Evolutionary conservation across 805 yeast genomes (phyloP), one percentile per base, ranked within the genome.

Genomic region (Cyberlindnera suaveolens): DNA sequence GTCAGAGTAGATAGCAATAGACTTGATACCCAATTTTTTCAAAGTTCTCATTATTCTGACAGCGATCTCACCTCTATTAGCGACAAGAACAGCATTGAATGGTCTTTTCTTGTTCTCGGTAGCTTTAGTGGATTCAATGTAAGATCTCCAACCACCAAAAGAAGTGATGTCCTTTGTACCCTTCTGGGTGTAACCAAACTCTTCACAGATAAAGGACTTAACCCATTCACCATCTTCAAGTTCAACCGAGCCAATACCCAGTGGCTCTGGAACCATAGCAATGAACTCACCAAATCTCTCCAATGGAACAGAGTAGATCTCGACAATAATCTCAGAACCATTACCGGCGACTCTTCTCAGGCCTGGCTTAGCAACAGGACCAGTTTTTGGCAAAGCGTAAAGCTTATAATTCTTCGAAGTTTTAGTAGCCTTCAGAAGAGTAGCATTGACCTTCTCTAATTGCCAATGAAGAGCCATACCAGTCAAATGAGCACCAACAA

Each of bases 41-140:
- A 91, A 71, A 16, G 99, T 90, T 60, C 77, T 83, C 58, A 91
- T 88, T 54, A 93, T 88, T 58, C 99, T 74, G 27, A 90, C 97
- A 2, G 99, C 97, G 57, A 91, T 91, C 67, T 91, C 99, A 62
- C 98, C 98, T 67, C 99, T 78, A 70, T 91, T 91, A 34, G 98
- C 98, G 42, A 91, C 93, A 43, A 91, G 73, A n/a, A 91, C 96
- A 10, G 83, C 75, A 17, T 80, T 71, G 66, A 89, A 88, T 1
- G 95, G 93, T 56, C 76, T 78, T 45, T 66, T 66, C 15, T 53
- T 47, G 33, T 58, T 57, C 17, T 56, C 55, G 18, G 52, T 52
- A 31, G 57, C 45, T 58, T 66, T 45, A 42, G 70, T 46, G 14
- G 62, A 62, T 39, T 51, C 58, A 38, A 76, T 67, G 66, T 85